Evolutionary conservation across 225 moss, liverwort and hornwort genomes (phyloP).

Genomic region (Straminergon stramineum): DNA sequence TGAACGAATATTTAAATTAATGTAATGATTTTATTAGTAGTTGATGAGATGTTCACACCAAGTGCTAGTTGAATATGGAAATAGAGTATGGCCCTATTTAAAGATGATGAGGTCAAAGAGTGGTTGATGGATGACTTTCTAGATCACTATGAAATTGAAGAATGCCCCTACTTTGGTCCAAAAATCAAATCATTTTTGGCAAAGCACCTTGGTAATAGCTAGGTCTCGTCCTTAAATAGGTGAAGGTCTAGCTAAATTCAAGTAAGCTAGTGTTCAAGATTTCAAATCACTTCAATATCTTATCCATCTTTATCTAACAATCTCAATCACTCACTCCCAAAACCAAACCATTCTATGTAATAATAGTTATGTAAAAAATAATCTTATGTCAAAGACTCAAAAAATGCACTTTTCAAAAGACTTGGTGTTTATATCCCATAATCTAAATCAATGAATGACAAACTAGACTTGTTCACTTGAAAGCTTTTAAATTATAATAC

Average conservation of each 20-base stretch:
- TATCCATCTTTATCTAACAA: neutral
- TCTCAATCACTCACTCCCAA: neutral
- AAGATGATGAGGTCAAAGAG: neutral
- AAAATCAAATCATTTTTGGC: neutral
- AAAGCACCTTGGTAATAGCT: neutral
- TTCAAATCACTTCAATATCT: neutral
- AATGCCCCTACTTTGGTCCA: neutral
- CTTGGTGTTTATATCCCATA: neutral
- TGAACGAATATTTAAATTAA: neutral
- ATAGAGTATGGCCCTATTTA: too few relatives aligned
- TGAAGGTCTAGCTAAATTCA: neutral
- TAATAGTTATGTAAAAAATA: neutral
- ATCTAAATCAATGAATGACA: neutral
- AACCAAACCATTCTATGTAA: accelerated
- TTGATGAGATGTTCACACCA: neutral
- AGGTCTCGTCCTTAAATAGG: accelerated
- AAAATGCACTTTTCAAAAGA: neutral
- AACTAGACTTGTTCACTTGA: neutral
- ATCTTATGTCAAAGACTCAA: neutral
- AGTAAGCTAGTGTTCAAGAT: neutral
- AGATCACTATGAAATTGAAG: neutral
- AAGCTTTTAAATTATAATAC: neutral
- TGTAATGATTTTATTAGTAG: neutral
- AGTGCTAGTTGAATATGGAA: neutral
- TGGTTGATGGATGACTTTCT: neutral